phyloP scores from a whole-genome alignment of 345 rosid genomes.

The Salix udensis region DNA sequence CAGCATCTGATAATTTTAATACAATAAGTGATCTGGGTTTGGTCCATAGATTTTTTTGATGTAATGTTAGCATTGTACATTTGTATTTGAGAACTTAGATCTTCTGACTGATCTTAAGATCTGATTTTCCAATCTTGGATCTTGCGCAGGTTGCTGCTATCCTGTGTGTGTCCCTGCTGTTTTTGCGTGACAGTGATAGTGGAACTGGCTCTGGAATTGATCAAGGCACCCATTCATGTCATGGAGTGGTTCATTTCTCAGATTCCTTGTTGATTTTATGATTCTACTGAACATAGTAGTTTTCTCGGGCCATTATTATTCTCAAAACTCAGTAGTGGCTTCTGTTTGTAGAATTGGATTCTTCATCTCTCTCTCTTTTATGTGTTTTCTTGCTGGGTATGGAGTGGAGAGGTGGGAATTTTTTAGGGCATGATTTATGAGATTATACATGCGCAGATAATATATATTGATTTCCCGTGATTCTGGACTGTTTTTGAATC shows the following conservation, averaged over 20 bases:
- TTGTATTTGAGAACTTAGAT: not conserved
- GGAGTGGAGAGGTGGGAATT: too few species aligned
- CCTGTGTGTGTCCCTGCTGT: conserved; percentile 30
- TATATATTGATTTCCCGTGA: not conserved
- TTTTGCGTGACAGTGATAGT: conserved; percentile 28
- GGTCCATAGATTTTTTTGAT: not conserved
- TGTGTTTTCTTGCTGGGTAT: not conserved
- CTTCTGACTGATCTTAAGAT: not conserved
- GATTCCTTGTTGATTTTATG: conserved; percentile 24
- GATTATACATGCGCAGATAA: not conserved
- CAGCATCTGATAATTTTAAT: too few species aligned
- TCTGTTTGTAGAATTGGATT: not conserved
- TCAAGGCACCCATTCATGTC: conserved; percentile 34
- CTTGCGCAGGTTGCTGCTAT: conserved; percentile 26
- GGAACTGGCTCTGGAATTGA: conserved; percentile 30
- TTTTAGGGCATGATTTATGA: not conserved
- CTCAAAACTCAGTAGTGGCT: not conserved
- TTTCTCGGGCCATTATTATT: not conserved
- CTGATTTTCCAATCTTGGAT: not conserved
- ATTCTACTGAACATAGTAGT: not conserved
- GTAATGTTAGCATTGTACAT: not conserved
- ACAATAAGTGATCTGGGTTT: not conserved
- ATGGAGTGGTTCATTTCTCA: conserved; percentile 35
- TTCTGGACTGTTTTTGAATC: not conserved
- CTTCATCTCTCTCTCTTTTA: not conserved